Evolutionary conservation across 2,329 filamentous ascomycete genomes (phyloP).

Genomic region (Gyromitra esculenta): DNA sequence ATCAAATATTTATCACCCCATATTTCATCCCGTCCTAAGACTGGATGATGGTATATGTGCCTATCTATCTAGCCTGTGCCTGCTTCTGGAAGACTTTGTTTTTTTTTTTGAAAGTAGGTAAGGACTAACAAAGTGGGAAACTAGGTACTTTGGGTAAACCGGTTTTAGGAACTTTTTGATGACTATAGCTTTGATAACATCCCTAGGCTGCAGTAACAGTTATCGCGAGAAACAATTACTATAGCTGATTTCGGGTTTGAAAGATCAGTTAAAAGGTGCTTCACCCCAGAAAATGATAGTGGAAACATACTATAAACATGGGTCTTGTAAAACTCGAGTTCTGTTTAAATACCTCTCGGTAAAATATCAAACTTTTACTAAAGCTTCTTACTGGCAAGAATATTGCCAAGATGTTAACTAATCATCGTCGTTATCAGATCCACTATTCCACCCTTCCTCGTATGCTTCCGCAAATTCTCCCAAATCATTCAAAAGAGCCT

Average conservation of each 20-base stretch:
- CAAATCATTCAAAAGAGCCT: conserved; percentile 81
- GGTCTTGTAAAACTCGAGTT: not conserved
- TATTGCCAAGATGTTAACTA: conserved; percentile 55
- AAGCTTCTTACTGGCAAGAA: not conserved
- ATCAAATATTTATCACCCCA: conserved; percentile 18
- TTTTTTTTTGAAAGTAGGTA: conserved; percentile 10
- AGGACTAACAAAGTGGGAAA: not conserved
- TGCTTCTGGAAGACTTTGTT: conserved; percentile 10
- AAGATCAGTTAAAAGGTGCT: not conserved
- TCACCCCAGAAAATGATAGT: not conserved
- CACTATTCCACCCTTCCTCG: conserved; percentile 85
- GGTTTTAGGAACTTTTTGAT: not conserved
- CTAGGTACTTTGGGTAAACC: not conserved
- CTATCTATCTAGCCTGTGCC: conserved; percentile 4
- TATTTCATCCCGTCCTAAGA: conserved; percentile 12
- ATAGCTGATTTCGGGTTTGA: not conserved
- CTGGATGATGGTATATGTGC: not conserved
- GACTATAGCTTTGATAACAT: not conserved
- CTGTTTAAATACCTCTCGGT: not conserved
- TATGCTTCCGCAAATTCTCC: conserved; percentile 87
- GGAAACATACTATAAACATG: conserved; percentile 14
- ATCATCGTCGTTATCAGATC: conserved; percentile 76
- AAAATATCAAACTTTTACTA: conserved; percentile 10
- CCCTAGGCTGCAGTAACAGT: not conserved
- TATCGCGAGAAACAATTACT: conserved; percentile 11